Evolutionary conservation across 768 basidiomycete genomes (phyloP).

Genomic region (Lactarius tabidus): DNA sequence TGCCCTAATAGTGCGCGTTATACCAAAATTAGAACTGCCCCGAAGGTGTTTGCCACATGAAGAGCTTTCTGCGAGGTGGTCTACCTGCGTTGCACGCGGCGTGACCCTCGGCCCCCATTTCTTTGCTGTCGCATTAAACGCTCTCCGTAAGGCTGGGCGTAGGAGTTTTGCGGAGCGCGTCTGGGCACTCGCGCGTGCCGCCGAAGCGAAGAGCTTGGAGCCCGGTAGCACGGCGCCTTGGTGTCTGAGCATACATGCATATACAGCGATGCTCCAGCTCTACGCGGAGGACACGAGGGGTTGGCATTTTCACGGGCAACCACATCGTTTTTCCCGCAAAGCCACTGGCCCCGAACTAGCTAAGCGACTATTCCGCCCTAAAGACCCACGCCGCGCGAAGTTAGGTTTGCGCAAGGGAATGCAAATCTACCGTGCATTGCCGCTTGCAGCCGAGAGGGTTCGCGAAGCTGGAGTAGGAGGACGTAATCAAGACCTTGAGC

Average conservation of each 20-base stretch:
- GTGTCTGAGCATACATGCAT: constrained; percentile 62
- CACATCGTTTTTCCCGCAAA: constrained; percentile 25
- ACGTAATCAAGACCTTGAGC: constrained; percentile 1
- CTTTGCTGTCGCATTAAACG: constrained; percentile 56
- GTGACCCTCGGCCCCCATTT: constrained; percentile 52
- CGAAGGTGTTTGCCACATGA: background rate
- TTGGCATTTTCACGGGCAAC: constrained; percentile 11
- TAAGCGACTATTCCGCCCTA: background rate
- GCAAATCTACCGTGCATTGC: constrained; percentile 4
- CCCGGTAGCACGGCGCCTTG: constrained; percentile 48
- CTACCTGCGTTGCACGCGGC: background rate
- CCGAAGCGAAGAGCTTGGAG: constrained; percentile 47
- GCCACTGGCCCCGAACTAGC: background rate
- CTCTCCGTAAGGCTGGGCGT: constrained; percentile 52
- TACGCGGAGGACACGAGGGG: constrained; percentile 47
- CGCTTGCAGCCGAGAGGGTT: constrained; percentile 4
- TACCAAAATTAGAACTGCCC: constrained; percentile 48
- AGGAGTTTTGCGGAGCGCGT: constrained; percentile 57
- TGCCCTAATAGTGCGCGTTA: constrained; percentile 45
- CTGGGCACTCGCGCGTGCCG: constrained; percentile 57
- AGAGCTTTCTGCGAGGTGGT: constrained; percentile 6
- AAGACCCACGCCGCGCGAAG: background rate
- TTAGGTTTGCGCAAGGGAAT: constrained; percentile 13
- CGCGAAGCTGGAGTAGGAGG: background rate
- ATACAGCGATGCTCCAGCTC: constrained; percentile 66